Percentiles rank a stretch among this genome's conserved stretches.
Conservation (phyloP, 2,329 filamentous ascomycete genomes). For the Penicillium sp. region DNA sequence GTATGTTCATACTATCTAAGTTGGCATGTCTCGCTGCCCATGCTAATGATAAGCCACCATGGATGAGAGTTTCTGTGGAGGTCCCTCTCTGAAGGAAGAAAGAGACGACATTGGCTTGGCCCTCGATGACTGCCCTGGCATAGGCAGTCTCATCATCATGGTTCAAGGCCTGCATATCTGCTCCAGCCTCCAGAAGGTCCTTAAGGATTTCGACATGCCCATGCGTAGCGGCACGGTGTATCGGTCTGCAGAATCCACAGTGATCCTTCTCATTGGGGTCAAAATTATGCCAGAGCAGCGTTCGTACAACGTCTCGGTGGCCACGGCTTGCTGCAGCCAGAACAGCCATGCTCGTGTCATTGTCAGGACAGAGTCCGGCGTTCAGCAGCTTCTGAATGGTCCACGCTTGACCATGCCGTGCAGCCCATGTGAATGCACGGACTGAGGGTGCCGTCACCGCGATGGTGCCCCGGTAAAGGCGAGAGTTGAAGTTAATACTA, state of each 20-base stretch:
- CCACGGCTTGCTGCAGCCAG: background rate
- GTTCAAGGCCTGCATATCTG: background rate
- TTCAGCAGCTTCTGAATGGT: conserved; percentile 7
- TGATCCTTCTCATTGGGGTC: background rate
- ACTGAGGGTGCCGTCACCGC: background rate
- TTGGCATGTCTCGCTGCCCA: conserved; percentile 1
- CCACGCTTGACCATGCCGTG: background rate
- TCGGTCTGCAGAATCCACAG: background rate
- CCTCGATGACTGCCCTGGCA: background rate
- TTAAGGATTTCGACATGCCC: background rate
- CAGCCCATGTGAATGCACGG: background rate
- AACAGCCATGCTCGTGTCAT: background rate
- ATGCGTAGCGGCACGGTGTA: background rate
- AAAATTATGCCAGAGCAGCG: background rate
- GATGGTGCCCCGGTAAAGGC: background rate
- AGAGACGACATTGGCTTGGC: background rate
- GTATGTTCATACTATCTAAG: conserved; percentile 20
- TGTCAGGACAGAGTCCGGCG: background rate
- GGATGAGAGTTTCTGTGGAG: background rate
- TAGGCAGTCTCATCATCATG: background rate
- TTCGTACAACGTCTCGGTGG: background rate
- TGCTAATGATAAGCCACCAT: background rate
- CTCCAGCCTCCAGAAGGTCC: conserved; percentile 1
- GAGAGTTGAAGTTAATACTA: conserved; percentile 1
- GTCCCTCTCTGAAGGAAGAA: conserved; percentile 1